Evolutionary conservation across 2,329 filamentous ascomycete genomes (phyloP), one percentile per base, ranked within the genome.

Genomic region (Geosmithia morbida): DNA sequence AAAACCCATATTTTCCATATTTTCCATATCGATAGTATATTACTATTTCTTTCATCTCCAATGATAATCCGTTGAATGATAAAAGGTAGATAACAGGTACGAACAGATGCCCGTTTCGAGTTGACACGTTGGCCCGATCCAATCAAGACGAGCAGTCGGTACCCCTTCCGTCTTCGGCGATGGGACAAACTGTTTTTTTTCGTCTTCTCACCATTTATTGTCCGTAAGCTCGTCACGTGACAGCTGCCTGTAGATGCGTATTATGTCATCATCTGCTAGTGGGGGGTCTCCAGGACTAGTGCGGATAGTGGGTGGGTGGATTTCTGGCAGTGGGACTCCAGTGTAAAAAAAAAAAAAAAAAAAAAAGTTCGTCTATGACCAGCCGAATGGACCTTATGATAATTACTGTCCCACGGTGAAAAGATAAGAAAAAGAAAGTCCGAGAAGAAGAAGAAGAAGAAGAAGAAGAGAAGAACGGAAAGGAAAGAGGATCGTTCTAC

Each of bases 351-450:
- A 52, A 51, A 52, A 45, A 52, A 51, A 52, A 26, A 26, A 52
- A 51, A 52, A 52, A 52, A 52, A 50, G 51, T 51, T 53, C 42
- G 45, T 37, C 43, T 37, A 46, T 37, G 19, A n/a, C 22, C 19
- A 18, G 20, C 30, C 33, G 33, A 37, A 11, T 5, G 33, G 20
- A 42, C 42, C n/a, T 29, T 13, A 26, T 20, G 16, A 18, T 18
- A 43, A 43, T 20, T 17, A 43, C 14, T 22, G 14, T 43, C 19
- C 19, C 26, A 29, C 19, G 19, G 19, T 43, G 42, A 43, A 43
- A 22, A 16, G 16, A 43, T 20, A 22, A 16, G 14, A 26, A 29
- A 26, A 26, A 26, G 22, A 8, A 26, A 26, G 8, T 26, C 22
- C n/a, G n/a, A 43, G 22, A 3, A 7, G 14, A 4, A 43, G 6